phyloP scores from a whole-genome alignment of 2,329 filamentous ascomycete species.

The Ceratocystis lukuohia region DNA sequence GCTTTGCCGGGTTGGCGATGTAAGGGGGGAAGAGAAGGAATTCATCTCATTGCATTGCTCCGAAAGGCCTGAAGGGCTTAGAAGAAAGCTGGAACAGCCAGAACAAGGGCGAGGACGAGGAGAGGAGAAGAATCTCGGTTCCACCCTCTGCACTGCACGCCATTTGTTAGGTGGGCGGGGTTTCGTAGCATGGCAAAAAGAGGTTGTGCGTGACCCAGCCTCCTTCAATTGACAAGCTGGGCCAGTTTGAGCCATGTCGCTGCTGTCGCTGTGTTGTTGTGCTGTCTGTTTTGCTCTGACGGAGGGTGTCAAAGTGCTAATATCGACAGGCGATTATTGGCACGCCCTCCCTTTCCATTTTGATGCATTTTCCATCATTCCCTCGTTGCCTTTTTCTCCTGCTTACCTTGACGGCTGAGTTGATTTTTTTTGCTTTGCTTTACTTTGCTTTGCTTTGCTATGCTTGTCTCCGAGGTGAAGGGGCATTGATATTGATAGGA shows the following conservation, averaged over 20 bases:
- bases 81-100: background rate
- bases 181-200: background rate
- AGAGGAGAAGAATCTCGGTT: background rate
- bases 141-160: background rate
- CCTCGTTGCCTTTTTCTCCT: background rate
- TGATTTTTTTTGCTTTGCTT: too few species aligned
- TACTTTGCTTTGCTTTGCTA: too few species aligned
- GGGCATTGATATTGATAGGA: constrained; percentile 5
- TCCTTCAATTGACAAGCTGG: background rate
- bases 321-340: too few species aligned
- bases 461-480: background rate
- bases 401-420: too few species aligned
- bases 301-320: background rate
- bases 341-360: background rate
- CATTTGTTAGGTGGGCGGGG: background rate
- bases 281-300: too few species aligned
- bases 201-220: background rate
- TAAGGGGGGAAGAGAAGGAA: background rate
- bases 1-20: constrained; percentile 1
- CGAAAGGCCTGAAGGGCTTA: background rate
- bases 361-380: background rate
- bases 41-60: background rate
- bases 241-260: background rate
- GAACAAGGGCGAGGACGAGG: background rate
- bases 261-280: background rate